phyloP scores from a whole-genome alignment of 768 basidiomycete genomes.

The Mycena chlorophos region DNA sequence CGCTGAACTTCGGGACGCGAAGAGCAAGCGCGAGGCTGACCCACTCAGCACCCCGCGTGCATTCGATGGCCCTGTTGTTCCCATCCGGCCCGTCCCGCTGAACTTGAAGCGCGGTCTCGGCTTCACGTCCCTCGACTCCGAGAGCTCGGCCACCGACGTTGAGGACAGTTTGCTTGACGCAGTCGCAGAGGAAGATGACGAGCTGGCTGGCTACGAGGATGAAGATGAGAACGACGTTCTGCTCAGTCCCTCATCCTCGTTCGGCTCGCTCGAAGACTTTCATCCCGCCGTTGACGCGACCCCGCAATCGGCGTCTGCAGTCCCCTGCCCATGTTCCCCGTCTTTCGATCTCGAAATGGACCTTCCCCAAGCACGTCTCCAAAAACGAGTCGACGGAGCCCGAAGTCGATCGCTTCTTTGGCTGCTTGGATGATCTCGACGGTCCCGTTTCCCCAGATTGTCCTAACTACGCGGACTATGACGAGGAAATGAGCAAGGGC shows the following conservation, averaged over 20 bases:
- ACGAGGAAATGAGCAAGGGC: slow-evolving; percentile 58
- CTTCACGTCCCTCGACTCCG: slow-evolving; percentile 63
- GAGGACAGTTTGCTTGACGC: slow-evolving; percentile 59
- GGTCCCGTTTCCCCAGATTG: slow-evolving; percentile 45
- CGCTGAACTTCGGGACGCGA: slow-evolving; percentile 56
- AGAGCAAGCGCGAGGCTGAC: slow-evolving; percentile 36
- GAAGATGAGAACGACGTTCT: slow-evolving; percentile 59
- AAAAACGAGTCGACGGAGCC: slow-evolving; percentile 26
- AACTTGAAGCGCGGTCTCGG: slow-evolving; percentile 49
- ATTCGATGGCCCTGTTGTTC: slow-evolving; percentile 27
- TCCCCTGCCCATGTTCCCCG: slow-evolving; percentile 30
- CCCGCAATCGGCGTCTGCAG: slow-evolving; percentile 27
- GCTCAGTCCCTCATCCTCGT: slow-evolving; percentile 53
- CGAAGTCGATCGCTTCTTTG: slow-evolving; percentile 78
- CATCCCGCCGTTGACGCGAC: slow-evolving; percentile 25
- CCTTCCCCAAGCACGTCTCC: slow-evolving; percentile 50
- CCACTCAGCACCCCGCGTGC: slow-evolving; percentile 44
- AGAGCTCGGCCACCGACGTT: slow-evolving; percentile 67
- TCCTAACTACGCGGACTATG: slow-evolving; percentile 41
- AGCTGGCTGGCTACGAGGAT: slow-evolving; percentile 67
- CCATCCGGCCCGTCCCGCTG: slow-evolving; percentile 23
- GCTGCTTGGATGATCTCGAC: slow-evolving; percentile 61
- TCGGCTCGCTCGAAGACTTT: slow-evolving; percentile 54
- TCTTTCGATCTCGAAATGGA: slow-evolving; percentile 68
- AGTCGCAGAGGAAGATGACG: slow-evolving; percentile 63